These are phyloP conservation scores for Phytophthora hybrid DNA, from an alignment of 352 stramenopile species.

Conservation along the genomic window DNA sequence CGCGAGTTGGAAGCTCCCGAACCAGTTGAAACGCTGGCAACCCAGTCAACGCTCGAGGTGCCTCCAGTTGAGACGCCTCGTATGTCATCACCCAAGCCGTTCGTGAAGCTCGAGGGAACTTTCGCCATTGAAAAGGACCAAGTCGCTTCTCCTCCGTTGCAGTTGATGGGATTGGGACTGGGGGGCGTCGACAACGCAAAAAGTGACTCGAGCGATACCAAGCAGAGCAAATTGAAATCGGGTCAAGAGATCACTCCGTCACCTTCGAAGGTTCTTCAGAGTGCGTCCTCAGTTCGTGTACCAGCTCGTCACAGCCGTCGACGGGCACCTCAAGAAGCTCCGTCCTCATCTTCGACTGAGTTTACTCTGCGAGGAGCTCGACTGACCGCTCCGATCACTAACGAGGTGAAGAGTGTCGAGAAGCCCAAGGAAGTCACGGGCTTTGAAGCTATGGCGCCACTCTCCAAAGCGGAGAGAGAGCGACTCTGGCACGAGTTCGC, in stretches of 20 bases:
- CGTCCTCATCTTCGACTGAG: not conserved
- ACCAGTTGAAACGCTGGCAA: not conserved
- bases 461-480: constrained; percentile 52
- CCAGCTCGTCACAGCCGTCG: not conserved
- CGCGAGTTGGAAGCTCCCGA: constrained; percentile 7
- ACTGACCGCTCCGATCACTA: constrained; percentile 9
- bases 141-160: not conserved
- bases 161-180: constrained; percentile 24
- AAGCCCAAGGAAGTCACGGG: constrained; percentile 1
- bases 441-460: constrained; percentile 18
- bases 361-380: constrained; percentile 31
- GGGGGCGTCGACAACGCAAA: not conserved
- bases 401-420: not conserved
- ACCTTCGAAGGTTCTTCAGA: not conserved
- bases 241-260: not conserved
- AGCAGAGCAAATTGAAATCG: not conserved
- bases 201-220: not conserved
- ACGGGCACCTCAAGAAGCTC: not conserved
- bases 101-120: constrained; percentile 19
- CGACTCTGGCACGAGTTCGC: constrained; percentile 59
- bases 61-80: not conserved
- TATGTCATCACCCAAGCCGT: constrained; percentile 13
- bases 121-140: not conserved
- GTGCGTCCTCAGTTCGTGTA: not conserved
- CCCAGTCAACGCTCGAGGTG: not conserved